Conservation (phyloP, 768 basidiomycete genomes). For the Kwoniella mangroviensis region DNA sequence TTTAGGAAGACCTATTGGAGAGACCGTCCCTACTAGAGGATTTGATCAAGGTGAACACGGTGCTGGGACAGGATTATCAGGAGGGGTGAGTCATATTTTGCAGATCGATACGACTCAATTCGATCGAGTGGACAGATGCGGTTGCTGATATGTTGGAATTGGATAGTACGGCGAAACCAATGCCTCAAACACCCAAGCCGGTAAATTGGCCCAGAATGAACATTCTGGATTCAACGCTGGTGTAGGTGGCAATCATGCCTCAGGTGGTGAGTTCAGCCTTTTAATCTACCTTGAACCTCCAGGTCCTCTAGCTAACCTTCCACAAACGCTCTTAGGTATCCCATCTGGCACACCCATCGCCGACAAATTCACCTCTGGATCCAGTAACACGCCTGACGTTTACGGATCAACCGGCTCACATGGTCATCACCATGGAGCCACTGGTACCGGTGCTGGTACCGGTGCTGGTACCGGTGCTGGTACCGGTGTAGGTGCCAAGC, state of each 20-base stretch:
- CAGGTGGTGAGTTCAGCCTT: slow-evolving; percentile 33
- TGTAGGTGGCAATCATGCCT: slow-evolving; percentile 46
- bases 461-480: slow-evolving; percentile 6
- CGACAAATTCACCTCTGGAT: slow-evolving; percentile 32
- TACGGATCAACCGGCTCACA: slow-evolving; percentile 10
- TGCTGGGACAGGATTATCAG: slow-evolving; percentile 42
- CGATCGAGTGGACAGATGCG: neutral
- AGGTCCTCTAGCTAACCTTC: neutral
- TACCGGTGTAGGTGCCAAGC: slow-evolving; percentile 12
- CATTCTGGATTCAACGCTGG: slow-evolving; percentile 40
- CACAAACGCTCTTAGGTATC: slow-evolving; percentile 15
- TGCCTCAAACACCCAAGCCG: slow-evolving; percentile 36
- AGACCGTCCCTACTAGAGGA: slow-evolving; percentile 25
- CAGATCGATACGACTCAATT: neutral
- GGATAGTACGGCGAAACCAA: slow-evolving; percentile 28
- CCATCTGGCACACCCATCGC: slow-evolving; percentile 37
- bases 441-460: slow-evolving; percentile 11
- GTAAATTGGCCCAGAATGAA: slow-evolving; percentile 24
- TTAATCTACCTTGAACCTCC: neutral
- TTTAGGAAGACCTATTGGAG: slow-evolving; percentile 36
- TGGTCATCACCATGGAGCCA: slow-evolving; percentile 4
- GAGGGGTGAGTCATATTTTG: slow-evolving; percentile 35
- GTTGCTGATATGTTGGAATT: no score
- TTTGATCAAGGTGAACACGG: slow-evolving; percentile 47
- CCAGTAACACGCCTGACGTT: slow-evolving; percentile 22